These are phyloP conservation scores for Ormosia semicastrata DNA, from an alignment of 306 rosid genomes.

Conservation along the genomic window DNA sequence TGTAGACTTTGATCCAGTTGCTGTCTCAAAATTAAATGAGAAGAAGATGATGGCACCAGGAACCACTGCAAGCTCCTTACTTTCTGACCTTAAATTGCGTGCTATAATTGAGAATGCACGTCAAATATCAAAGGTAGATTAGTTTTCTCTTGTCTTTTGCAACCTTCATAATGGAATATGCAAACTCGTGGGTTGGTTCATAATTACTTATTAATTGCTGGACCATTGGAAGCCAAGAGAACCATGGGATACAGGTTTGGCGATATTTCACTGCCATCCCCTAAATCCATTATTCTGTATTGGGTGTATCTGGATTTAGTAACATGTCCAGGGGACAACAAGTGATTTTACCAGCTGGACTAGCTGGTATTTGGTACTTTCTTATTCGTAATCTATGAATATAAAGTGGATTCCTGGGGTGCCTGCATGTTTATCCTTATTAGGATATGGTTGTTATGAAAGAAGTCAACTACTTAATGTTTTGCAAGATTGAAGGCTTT, in stretches of 20 bases:
- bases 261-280: not conserved
- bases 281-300: not conserved
- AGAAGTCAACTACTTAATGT: not conserved
- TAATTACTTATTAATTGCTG: slow-evolving; percentile 3
- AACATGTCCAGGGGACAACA: not conserved
- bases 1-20: slow-evolving; percentile 64
- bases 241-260: not conserved
- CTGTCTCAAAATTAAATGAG: slow-evolving; percentile 62
- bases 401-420: slow-evolving; percentile 2
- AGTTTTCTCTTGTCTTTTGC: slow-evolving; percentile 27
- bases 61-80: slow-evolving; percentile 57
- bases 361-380: not conserved
- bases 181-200: slow-evolving; percentile 8
- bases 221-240: slow-evolving; percentile 7
- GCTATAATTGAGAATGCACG: slow-evolving; percentile 67
- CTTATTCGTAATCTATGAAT: not conserved
- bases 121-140: slow-evolving; percentile 63
- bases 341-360: not conserved
- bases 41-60: slow-evolving; percentile 64
- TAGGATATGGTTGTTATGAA: slow-evolving; percentile 1
- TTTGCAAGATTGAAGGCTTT: slow-evolving; percentile 3
- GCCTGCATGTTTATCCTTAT: not conserved
- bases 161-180: slow-evolving; percentile 9
- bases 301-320: slow-evolving; percentile 9
- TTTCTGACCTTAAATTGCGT: slow-evolving; percentile 68